Evolutionary conservation across 2,329 filamentous ascomycete species (phyloP), one percentile per base, ranked within the genome.

Genomic region (Paecilomyces fulvus): DNA sequence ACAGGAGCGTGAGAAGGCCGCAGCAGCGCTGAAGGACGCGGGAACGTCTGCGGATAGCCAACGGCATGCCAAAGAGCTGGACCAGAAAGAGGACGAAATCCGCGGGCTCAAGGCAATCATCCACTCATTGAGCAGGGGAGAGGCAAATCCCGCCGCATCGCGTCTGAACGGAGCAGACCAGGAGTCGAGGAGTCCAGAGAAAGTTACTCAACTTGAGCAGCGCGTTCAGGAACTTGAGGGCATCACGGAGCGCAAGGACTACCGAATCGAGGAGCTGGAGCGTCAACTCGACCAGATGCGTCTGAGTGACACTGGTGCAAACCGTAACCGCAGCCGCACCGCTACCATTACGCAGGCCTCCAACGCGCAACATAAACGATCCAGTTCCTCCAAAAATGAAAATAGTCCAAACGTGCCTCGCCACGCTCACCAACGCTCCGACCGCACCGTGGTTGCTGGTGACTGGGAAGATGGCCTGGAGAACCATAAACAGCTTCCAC

Each of bases 71-170:
- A 90, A 90, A 71, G 91, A 96, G 61, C 74, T 97, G 30, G 91
- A 95, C 69, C 89, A 95, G 68, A 94, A 95, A 70, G 92, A 99
- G 66, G 94, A 99, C 65, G 94, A 99, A 76, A 97, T 99, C 67
- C 84, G 92, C 60, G 94, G 94, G 51, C 81, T 99, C 61, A 99
- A 97, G 74, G 92, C 94, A 49, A 97, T 99, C 68, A 97, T 99
- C 59, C 92, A 97, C 74, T 96, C 90, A 17, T 80, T 99, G 37
- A 96, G 91, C 70, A 83, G 90, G 59, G 90, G 72, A 25, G 73
- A 72, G 30, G 63, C 68, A 12, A 66, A 65, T 56, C 60, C 67
- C 23, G 56, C 64, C 33, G 58, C 66, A 46, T 55, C 67, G 23
- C 65, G 61, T 30, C 67, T 71, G 58, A 70, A 70, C 56, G 67